phyloP scores from a whole-genome alignment of 139 green algal species.

The Chlorella sorokiniana region DNA sequence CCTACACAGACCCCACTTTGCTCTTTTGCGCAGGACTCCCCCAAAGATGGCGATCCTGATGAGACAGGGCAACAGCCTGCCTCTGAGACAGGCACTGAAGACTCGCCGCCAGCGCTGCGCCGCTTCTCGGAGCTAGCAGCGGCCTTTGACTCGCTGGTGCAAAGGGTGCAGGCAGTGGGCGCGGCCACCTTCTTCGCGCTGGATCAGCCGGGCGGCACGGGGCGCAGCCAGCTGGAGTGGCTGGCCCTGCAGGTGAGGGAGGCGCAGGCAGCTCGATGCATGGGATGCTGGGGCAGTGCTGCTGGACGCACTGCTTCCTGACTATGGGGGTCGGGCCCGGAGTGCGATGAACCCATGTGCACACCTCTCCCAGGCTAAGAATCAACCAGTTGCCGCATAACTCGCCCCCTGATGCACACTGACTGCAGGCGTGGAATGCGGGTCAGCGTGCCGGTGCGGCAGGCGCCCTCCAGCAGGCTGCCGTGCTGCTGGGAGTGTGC shows the following conservation, averaged over 20 bases:
- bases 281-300: neutral
- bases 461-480: constrained; percentile 7
- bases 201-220: neutral
- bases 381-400: too few species aligned
- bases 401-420: neutral
- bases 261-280: neutral
- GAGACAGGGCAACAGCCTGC: too few species aligned
- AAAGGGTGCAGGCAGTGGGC: constrained; percentile 21
- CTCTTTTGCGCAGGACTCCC: too few species aligned
- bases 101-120: too few species aligned
- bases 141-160: neutral
- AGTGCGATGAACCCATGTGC: too few species aligned
- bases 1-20: too few species aligned
- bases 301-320: too few species aligned
- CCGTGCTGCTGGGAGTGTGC: constrained; percentile 25
- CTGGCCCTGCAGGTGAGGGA: constrained; percentile 1
- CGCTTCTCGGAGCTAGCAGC: constrained; percentile 18
- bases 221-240: constrained; percentile 19
- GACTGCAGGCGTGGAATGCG: constrained; percentile 26
- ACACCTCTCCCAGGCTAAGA: too few species aligned
- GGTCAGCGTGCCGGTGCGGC: neutral
- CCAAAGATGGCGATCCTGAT: too few species aligned
- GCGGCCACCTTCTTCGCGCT: constrained; percentile 1
- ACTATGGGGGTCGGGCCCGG: too few species aligned
- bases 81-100: neutral